Evolutionary conservation across 148 eudicot species (phyloP), one percentile per base, ranked within the genome.

Genomic region (Rhododendron simsii): DNA sequence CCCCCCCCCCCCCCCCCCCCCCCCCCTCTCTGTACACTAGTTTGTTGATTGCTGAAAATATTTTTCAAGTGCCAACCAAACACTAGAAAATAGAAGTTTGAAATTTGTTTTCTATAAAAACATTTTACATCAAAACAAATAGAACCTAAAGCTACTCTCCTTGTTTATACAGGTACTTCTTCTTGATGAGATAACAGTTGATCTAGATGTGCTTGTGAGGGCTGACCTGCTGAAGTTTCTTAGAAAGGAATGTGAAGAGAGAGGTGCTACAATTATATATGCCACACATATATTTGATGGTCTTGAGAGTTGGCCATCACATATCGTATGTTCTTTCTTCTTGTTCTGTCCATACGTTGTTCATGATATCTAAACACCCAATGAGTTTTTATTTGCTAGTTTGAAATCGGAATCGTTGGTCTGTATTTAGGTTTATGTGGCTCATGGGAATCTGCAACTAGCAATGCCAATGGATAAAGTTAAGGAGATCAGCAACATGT

Each of bases 281-380:
- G 99, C 98, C 39, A 97, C 98, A 51, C 99, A 97, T 87, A 95
- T 97, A 86, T 97, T 97, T 85, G 99, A 97, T 84, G 99, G 99
- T 63, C 98, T 97, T 41, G 99, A 97, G 93, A 89, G 84, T 84
- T 96, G 99, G 99, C 99, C 99, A 41, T 91, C 99, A 86, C 95
- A 93, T 90, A 92, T 96, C 67, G 99, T 95, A 87, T 87, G 92
- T 87, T 35, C 80, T 83, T 65, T 26, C 51, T 63, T 67, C 59
- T 77, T 83, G 21, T 39, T 23, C 50, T 9, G 26, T 50, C 12
- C 11, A 13, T 39, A 1, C 44, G 28, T 67, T 61, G 12, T 74
- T 18, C 16, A 16, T 74, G 48, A n/a, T 47, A 51, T 69, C 84
- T 71, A 4, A 77, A 85, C 65, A 39, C 73, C 71, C 39, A 37